Conservation (phyloP, 108 stramenopile genomes). For the Cyclotella cryptica region DNA sequence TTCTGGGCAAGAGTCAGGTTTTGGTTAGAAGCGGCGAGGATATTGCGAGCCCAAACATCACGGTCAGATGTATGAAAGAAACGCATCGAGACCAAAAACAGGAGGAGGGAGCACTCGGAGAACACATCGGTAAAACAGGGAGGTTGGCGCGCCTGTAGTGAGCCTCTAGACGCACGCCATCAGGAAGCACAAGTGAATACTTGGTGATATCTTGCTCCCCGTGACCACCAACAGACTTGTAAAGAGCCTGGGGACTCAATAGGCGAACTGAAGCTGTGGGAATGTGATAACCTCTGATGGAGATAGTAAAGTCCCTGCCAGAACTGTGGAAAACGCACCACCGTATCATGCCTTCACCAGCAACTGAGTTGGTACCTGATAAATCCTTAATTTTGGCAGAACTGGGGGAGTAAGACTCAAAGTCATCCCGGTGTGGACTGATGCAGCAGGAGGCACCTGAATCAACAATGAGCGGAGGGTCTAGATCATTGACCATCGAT, state of each 20-base stretch:
- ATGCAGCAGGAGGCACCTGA: neutral
- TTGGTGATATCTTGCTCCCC: neutral
- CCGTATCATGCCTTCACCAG: constrained; percentile 4
- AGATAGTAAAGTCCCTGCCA: neutral
- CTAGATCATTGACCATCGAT: neutral
- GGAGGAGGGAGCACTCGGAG: too few species aligned
- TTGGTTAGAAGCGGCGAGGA: too few species aligned
- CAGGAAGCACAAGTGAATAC: neutral
- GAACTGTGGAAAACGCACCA: neutral
- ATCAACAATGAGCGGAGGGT: too few species aligned
- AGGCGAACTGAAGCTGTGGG: neutral
- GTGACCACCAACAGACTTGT: neutral
- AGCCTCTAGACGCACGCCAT: neutral
- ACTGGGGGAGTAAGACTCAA: neutral
- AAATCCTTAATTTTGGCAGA: too few species aligned
- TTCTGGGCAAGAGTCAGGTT: too few species aligned
- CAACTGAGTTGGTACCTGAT: neutral
- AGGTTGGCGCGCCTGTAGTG: neutral
- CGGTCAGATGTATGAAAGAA: neutral
- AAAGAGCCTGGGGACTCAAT: neutral
- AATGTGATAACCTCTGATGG: neutral
- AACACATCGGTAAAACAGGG: neutral
- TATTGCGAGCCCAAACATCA: neutral
- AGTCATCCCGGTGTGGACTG: constrained; percentile 4
- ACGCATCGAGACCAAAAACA: neutral